Evolutionary conservation across 2,329 filamentous ascomycete species (phyloP).

Genomic region (Bipolaris cookei): DNA sequence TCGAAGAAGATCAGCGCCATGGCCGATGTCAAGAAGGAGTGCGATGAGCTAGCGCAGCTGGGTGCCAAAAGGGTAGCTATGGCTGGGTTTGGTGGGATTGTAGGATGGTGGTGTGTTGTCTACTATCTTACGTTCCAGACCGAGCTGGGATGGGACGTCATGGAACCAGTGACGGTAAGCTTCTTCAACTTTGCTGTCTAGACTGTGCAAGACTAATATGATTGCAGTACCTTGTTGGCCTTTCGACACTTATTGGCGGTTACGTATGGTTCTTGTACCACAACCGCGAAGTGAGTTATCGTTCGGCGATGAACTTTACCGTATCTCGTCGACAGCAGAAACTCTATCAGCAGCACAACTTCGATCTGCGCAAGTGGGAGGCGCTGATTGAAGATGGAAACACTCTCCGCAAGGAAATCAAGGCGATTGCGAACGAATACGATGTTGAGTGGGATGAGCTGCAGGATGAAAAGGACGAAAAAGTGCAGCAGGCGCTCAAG

Average conservation of each 20-base stretch:
- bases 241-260: slow-evolving; percentile 84
- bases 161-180: slow-evolving; percentile 78
- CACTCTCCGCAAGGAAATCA: slow-evolving; percentile 76
- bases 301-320: slow-evolving; percentile 84
- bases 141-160: slow-evolving; percentile 84
- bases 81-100: slow-evolving; percentile 74
- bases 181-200: background rate
- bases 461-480: slow-evolving; percentile 71
- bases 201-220: slow-evolving; percentile 5
- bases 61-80: slow-evolving; percentile 80
- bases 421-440: slow-evolving; percentile 81
- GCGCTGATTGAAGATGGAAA: slow-evolving; percentile 80
- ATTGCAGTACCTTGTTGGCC: slow-evolving; percentile 74
- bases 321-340: slow-evolving; percentile 77
- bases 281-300: slow-evolving; percentile 86
- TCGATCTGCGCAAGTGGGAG: slow-evolving; percentile 81
- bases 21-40: slow-evolving; percentile 78
- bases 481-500: slow-evolving; percentile 60
- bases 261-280: slow-evolving; percentile 96
- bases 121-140: slow-evolving; percentile 73
- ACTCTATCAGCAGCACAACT: slow-evolving; percentile 76
- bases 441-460: slow-evolving; percentile 89
- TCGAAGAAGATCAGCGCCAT: slow-evolving; percentile 71
- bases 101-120: slow-evolving; percentile 81
- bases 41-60: slow-evolving; percentile 76